Percentiles rank a stretch among this genome's conserved stretches.
phyloP scores from a whole-genome alignment of 1,284 basidiomycete genomes.

The Singerocomus rubriflavus region DNA sequence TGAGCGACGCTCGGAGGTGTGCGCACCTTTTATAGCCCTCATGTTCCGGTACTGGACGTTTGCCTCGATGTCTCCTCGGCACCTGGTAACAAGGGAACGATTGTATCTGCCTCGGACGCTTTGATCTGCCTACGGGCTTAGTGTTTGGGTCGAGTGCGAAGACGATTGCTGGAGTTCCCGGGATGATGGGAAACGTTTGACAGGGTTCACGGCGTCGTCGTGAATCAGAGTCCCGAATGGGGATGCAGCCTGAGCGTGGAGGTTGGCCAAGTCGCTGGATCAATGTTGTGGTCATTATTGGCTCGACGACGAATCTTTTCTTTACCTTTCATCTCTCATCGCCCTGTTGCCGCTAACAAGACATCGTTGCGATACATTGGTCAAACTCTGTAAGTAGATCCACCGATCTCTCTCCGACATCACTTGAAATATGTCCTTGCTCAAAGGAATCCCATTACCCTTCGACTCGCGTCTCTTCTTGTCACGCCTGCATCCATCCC shows the following conservation, averaged over 20 bases:
- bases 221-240: background rate
- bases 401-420: background rate
- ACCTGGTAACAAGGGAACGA: background rate
- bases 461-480: constrained; percentile 8
- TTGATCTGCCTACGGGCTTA: background rate
- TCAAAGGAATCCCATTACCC: constrained; percentile 15
- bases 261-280: constrained; percentile 1
- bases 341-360: constrained; percentile 24
- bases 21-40: constrained; percentile 65
- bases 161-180: constrained; percentile 2
- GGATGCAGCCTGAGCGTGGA: background rate
- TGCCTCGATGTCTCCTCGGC: background rate
- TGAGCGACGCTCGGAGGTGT: background rate
- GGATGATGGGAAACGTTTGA: constrained; percentile 16
- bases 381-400: constrained; percentile 22
- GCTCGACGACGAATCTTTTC: constrained; percentile 3
- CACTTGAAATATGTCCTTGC: background rate
- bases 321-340: constrained; percentile 14
- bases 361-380: constrained; percentile 29
- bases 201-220: constrained; percentile 11
- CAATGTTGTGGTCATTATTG: constrained; percentile 12
- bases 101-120: background rate
- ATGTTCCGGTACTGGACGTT: constrained; percentile 29
- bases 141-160: background rate
- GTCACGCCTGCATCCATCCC: background rate